Evolutionary conservation across 495 filamentous ascomycete genomes (phyloP), one percentile per base, ranked within the genome.

Genomic region (Glutinoglossum americanum): DNA sequence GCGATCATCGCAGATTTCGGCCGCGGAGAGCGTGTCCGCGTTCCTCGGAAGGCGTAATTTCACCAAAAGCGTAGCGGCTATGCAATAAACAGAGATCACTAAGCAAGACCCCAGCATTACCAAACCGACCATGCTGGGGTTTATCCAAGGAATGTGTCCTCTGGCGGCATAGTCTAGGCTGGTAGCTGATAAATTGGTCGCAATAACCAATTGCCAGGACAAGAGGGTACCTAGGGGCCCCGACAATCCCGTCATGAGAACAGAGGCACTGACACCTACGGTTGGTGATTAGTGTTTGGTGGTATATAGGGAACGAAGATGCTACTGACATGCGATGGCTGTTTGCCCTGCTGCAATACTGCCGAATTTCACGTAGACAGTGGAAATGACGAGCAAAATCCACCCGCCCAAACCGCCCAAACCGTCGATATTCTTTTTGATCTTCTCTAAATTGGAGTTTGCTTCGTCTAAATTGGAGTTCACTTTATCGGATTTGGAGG

Each of bases 381-480:
- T 51, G 15, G 47, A 25, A 57, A 60, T 58, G 60, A n/a, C n/a
- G n/a, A n/a, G n/a, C n/a, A n/a, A n/a, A n/a, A n/a, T n/a, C n/a
- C n/a, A n/a, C n/a, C n/a, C n/a, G n/a, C n/a, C n/a, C n/a, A n/a
- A n/a, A n/a, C n/a, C n/a, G n/a, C n/a, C n/a, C n/a, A n/a, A n/a
- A n/a, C n/a, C n/a, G n/a, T n/a, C 32, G 23, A 63, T 61, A 27
- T 64, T 28, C 44, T 17, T 57, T 58, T 17, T 23, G 44, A 37
- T 64, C 17, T 28, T 19, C 57, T 7, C 21, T 39, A 4, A 23
- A 11, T 3, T 5, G 15, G 28, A 21, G 10, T 7, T 3, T 1
- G 17, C 2, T 54, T 27, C 3, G 5, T 27, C 9, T 33, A 33
- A 33, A 33, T 33, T 33, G 9, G 30, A 33, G 30, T 10, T 45